Percentiles rank a stretch among this genome's conserved stretches.
These are phyloP conservation scores for Erythrophleum fordii DNA, from an alignment of 306 rosid species.

Conservation along the genomic window DNA sequence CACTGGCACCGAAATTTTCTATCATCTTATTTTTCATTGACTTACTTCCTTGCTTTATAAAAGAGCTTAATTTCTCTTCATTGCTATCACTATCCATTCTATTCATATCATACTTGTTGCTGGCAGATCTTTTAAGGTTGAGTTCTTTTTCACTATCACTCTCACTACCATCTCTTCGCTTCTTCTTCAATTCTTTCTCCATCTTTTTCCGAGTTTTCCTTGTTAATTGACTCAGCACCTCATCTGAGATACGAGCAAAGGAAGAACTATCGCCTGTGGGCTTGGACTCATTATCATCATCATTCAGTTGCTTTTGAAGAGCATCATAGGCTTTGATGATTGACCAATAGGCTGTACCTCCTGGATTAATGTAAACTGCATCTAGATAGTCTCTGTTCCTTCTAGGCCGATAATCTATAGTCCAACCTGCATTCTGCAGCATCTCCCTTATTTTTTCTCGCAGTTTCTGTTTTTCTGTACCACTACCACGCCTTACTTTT, in stretches of 20 bases:
- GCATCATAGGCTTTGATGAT: constrained; percentile 93
- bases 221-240: constrained; percentile 79
- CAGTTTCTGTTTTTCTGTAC: constrained; percentile 88
- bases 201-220: constrained; percentile 88
- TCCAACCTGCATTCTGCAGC: constrained; percentile 82
- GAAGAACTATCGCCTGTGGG: constrained; percentile 55
- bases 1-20: constrained; percentile 56
- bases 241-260: constrained; percentile 65
- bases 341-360: constrained; percentile 94
- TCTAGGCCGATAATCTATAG: constrained; percentile 88
- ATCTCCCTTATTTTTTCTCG: constrained; percentile 79
- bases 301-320: constrained; percentile 76
- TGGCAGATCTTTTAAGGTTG: constrained; percentile 43
- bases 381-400: constrained; percentile 90
- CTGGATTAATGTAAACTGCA: constrained; percentile 85
- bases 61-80: constrained; percentile 79
- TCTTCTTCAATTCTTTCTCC: constrained; percentile 77
- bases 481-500: constrained; percentile 77
- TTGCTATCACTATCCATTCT: constrained; percentile 69
- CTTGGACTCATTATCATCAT: constrained; percentile 58
- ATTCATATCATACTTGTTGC: constrained; percentile 52
- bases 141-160: constrained; percentile 57
- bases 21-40: constrained; percentile 58
- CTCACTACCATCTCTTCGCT: constrained; percentile 56
- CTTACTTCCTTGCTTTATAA: constrained; percentile 77